Percentiles rank a stretch among this genome's conserved stretches.
Evolutionary conservation across 805 yeast species (phyloP).

Genomic region (Saturnispora mendoncae): DNA sequence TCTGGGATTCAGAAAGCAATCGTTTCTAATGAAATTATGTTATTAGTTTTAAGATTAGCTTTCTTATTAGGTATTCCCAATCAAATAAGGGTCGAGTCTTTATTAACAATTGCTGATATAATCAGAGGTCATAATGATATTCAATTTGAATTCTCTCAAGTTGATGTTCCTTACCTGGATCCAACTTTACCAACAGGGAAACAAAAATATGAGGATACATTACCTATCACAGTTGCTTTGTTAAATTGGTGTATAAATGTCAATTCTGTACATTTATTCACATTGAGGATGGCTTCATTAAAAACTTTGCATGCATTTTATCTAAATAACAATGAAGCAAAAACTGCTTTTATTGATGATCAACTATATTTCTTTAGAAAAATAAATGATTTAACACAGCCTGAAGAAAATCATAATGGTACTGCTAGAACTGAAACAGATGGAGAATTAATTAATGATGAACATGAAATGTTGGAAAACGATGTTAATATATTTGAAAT

Average conservation of each 20-base stretch:
- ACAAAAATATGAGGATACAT: slow-evolving; percentile 28
- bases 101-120: slow-evolving; percentile 69
- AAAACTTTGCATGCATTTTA: slow-evolving; percentile 61
- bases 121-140: slow-evolving; percentile 57
- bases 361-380: slow-evolving; percentile 45
- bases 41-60: slow-evolving; percentile 58
- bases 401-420: slow-evolving; percentile 2
- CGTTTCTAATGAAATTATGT: slow-evolving; percentile 51
- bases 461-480: slow-evolving; percentile 9
- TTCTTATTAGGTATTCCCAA: slow-evolving; percentile 61
- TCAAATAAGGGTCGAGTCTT: slow-evolving; percentile 55
- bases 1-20: slow-evolving; percentile 52
- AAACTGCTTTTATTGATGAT: slow-evolving; percentile 51
- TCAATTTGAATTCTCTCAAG: slow-evolving; percentile 63
- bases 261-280: slow-evolving; percentile 79
- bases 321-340: slow-evolving; percentile 51
- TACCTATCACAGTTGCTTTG: slow-evolving; percentile 69
- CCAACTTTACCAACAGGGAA: slow-evolving; percentile 35
- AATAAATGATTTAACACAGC: slow-evolving; percentile 18
- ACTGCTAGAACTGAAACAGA: neutral
- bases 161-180: slow-evolving; percentile 90
- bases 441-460: neutral
- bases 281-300: slow-evolving; percentile 66
- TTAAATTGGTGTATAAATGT: slow-evolving; percentile 74
- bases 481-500: slow-evolving; percentile 59